Evolutionary conservation across 768 basidiomycete genomes (phyloP), one percentile per base, ranked within the genome.

Genomic region (Suillus clintonianus): DNA sequence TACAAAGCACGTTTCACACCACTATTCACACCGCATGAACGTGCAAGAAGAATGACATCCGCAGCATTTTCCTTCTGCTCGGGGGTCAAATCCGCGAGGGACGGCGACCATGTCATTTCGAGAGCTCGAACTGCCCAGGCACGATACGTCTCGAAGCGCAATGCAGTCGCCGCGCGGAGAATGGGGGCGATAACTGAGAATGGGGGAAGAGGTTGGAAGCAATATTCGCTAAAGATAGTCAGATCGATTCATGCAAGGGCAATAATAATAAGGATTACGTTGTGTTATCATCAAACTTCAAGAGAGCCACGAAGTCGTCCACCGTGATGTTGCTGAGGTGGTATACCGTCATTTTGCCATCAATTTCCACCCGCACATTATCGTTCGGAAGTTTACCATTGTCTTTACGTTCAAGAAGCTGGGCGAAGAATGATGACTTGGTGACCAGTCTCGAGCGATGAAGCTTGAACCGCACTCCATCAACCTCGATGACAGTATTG

Each of bases 1-100:
- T 82, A 82, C 58, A 76, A 80, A 2, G 80, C 79, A 50, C 72
- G 69, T 55, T 78, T 77, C 19, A 77, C 67, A 34, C 79, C 70
- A 0, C 42, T 43, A 3, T 70, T 66, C 10, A 79, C 48, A n/a
- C 70, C 64, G 60, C 65, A 76, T 5, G 65, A 24, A 13, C 72
- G 73, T 19, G 76, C 77, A 15, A 81, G 70, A 11, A 66, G 51
- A 30, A 81, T 65, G 1, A 74, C 76, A 17, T 70, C 71, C 1
- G 69, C 70, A 1, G 78, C 77, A 37, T 72, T 58, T 1, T 70
- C 70, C 22, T 68, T 24, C 17, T 45, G 43, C 17, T 43, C 39
- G 4, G 58, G 11, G 3, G 60, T 43, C 27, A 78, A n/a, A 14
- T 60, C 22, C 3, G 47, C 56, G n/a, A 78, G 67, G 39, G 69